Base-by-base conservation (phyloP, 768 basidiomycete genomes). In the Trametes cingulata region DNA sequence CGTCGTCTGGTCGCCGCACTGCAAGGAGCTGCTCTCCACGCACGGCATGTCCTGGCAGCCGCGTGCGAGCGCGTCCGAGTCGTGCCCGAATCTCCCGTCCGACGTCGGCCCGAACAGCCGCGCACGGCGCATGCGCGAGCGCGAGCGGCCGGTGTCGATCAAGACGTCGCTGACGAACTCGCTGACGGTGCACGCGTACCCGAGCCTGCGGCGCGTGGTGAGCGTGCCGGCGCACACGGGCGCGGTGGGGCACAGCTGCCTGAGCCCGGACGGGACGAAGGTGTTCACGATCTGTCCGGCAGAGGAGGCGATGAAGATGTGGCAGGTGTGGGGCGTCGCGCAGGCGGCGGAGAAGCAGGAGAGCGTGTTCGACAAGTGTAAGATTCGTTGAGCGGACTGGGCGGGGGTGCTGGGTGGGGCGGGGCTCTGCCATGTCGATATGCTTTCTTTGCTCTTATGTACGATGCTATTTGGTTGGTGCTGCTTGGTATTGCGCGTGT, bases 281-380 rank as follows among this genome's bases (percentile, higher is more conserved):
- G 67, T 87, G 54, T 88, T 87, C 65, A 86, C 87, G 33, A 80
- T 85, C 8, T 86, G 83, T 57, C 83, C 85, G 1, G 73, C 71
- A 25, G 87, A 88, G 63, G 85, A 88, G 69, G 81, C 84, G 47
- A 85, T 88, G 73, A 87, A 86, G 74, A 84, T 87, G 80, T 88
- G 86, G 81, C 83, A 85, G 62, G 84, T 88, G 33, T 88, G 86
- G 87, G 68, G 58, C 55, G 52, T 54, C 51, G 72, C 75, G 25
- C 61, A 69, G 36, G 67, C 70, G 27, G 66, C 62, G 25, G 68
- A 67, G 56, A 77, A 71, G 65, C 69, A 70, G 58, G 75, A 75
- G 65, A 80, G 78, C 58, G 75, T 77, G 17, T 82, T 82, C 63
- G 78, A 80, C 58, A 77, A 72, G 53, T 81, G 75, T 66, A 68